Conservation (phyloP, 768 basidiomycete species). For the Lentinula boryana region DNA sequence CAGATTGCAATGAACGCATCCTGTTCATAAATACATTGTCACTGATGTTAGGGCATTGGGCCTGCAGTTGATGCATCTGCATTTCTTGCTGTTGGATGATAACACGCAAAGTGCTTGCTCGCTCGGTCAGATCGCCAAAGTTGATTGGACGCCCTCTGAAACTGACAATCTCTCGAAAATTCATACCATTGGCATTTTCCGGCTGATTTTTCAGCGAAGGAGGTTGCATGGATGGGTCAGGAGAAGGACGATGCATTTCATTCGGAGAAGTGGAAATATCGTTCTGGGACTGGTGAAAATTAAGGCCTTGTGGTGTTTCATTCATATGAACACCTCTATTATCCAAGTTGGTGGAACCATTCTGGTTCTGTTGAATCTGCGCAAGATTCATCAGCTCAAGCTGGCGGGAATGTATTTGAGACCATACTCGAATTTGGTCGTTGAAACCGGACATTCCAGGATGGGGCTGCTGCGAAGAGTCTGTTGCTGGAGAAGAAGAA, state of each 20-base stretch:
- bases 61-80: constrained; percentile 14
- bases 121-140: constrained; percentile 13
- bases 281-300: constrained; percentile 10
- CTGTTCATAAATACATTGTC: constrained; percentile 17
- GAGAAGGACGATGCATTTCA: constrained; percentile 47
- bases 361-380: constrained; percentile 41
- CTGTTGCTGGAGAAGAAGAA: constrained; percentile 22
- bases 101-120: constrained; percentile 9
- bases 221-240: constrained; percentile 27
- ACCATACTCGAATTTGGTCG: constrained; percentile 54
- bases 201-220: constrained; percentile 14
- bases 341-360: constrained; percentile 29
- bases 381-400: constrained; percentile 41
- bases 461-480: constrained; percentile 25
- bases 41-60: constrained; percentile 13
- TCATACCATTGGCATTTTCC: constrained; percentile 1
- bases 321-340: constrained; percentile 15
- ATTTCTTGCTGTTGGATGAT: constrained; percentile 15
- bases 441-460: constrained; percentile 37
- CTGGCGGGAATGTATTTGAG: constrained; percentile 44
- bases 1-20: constrained; percentile 16
- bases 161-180: background rate
- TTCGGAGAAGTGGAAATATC: constrained; percentile 44
- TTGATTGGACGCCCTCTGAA: constrained; percentile 16
- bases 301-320: background rate